Base-by-base conservation (phyloP, 2,329 filamentous ascomycete species). In the Epichloe aotearoae region DNA sequence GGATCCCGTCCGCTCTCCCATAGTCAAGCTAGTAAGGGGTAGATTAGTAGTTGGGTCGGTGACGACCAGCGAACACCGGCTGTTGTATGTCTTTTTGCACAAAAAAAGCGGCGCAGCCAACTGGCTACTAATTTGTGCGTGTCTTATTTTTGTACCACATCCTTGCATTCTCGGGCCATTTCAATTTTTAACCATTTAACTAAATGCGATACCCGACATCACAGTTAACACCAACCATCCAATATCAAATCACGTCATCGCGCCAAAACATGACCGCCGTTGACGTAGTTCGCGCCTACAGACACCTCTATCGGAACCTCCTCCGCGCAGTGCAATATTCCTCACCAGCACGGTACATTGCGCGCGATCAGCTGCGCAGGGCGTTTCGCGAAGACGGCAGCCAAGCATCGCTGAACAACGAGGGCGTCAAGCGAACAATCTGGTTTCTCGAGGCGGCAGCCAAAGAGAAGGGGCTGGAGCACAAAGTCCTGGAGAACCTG, bases 241-340 rank as follows among this genome's bases (percentile, higher is more conserved):
- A 10, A 30, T 3, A 10, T 20, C 36, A 38, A 38, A n/a, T 38
- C 14, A n/a, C 12, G 0, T 38, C 5, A 38, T 38, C 14, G 14
- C 12, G 5, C 47, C 49, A 40, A 50, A 46, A 30, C 38, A 64
- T 62, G 59, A 48, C 55, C 17, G 49, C 53, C 34, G 59, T 63
- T 8, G 68, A 80, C 33, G 61, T 87, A 48, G 61, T 83, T 39
- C 73, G 76, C 57, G 80, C 83, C 45, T 93, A 91, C 66, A 78
- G 87, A 54, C 72, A 77, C 52, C 72, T 93, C 36, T 84, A 85
- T 61, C 80, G 83, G 49, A 73, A 73, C 6, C 70, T 78, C 17
- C 73, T 90, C n/a, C 78, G 74, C 33, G 87, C 85, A 4, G 79
- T 91, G 20, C 81, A 84, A 55, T 86, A 81, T 69, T 78, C 85